Conservation (phyloP, 495 filamentous ascomycete species). For the Penicillium argentinense region DNA sequence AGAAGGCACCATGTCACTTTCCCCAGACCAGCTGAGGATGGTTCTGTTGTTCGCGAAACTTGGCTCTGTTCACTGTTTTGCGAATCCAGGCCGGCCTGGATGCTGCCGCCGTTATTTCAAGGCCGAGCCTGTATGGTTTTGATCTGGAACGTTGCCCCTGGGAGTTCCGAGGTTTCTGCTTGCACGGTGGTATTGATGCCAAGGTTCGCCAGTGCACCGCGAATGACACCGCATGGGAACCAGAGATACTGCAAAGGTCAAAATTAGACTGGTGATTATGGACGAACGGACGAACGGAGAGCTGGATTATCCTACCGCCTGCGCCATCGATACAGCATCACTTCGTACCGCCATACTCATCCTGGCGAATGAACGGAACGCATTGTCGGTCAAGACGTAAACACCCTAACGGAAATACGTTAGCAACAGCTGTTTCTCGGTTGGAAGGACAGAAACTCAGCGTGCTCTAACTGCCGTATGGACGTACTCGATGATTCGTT, state of each 20-base stretch:
- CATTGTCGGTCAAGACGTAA: slow-evolving; percentile 93
- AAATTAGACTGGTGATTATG: not conserved
- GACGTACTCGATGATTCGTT: slow-evolving; percentile 85
- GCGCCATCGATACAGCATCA: slow-evolving; percentile 69
- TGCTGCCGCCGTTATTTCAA: slow-evolving; percentile 16
- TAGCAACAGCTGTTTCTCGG: slow-evolving; percentile 7
- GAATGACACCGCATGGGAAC: slow-evolving; percentile 90
- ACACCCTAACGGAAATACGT: slow-evolving; percentile 61
- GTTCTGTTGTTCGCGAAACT: not conserved
- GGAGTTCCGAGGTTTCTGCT: slow-evolving; percentile 82
- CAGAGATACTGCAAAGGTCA: slow-evolving; percentile 68
- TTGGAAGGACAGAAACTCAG: no score
- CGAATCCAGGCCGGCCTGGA: slow-evolving; percentile 9
- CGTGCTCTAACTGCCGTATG: no score
- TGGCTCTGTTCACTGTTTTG: no score
- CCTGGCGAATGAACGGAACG: slow-evolving; percentile 81
- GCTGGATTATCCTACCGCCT: slow-evolving; percentile 82
- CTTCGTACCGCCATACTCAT: slow-evolving; percentile 80
- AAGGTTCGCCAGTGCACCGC: slow-evolving; percentile 84
- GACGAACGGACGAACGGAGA: no score
- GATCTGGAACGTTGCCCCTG: slow-evolving; percentile 92
- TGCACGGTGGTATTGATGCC: slow-evolving; percentile 90
- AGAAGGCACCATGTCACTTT: not conserved
- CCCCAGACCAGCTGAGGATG: slow-evolving; percentile 6
- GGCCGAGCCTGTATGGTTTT: slow-evolving; percentile 71